Conservation (phyloP, 2,329 filamentous ascomycete genomes). For the Chalaropsis thielavioides region DNA sequence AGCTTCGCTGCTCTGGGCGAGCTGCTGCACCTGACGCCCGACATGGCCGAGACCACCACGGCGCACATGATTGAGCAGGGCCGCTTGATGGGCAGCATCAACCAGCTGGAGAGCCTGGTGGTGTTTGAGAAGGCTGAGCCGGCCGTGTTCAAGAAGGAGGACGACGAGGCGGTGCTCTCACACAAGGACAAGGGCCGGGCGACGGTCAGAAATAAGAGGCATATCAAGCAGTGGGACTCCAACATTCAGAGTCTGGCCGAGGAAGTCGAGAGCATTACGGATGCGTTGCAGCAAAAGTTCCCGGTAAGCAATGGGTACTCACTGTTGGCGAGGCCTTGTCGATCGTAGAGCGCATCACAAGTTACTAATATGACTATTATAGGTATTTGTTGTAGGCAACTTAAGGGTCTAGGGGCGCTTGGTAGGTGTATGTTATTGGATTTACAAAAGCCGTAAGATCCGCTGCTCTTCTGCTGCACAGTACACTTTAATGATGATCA, state of each 20-base stretch:
- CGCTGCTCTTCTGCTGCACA: not conserved
- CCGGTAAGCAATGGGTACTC: slow-evolving; percentile 35
- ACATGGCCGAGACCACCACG: slow-evolving; percentile 79
- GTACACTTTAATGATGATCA: not conserved
- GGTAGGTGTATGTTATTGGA: not conserved
- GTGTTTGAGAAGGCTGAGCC: slow-evolving; percentile 69
- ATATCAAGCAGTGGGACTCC: slow-evolving; percentile 74
- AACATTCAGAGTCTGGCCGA: slow-evolving; percentile 79
- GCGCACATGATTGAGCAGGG: slow-evolving; percentile 94
- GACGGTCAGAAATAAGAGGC: slow-evolving; percentile 47
- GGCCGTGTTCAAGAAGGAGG: not conserved
- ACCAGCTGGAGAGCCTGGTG: slow-evolving; percentile 81
- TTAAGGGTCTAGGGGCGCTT: not conserved
- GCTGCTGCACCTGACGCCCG: slow-evolving; percentile 62
- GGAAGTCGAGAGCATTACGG: slow-evolving; percentile 76
- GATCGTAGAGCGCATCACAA: not conserved
- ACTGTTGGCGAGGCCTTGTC: too few relatives aligned
- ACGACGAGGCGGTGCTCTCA: slow-evolving; percentile 31
- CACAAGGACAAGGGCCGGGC: slow-evolving; percentile 54
- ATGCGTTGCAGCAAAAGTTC: slow-evolving; percentile 64
- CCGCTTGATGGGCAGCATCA: slow-evolving; percentile 72
- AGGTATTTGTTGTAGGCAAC: slow-evolving; percentile 4
- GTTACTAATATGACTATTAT: not conserved
- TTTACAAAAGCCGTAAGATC: not conserved
- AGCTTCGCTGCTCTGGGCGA: slow-evolving; percentile 58